phyloP scores from a whole-genome alignment of 495 filamentous ascomycete species.

The Baudoinia panamericana region DNA sequence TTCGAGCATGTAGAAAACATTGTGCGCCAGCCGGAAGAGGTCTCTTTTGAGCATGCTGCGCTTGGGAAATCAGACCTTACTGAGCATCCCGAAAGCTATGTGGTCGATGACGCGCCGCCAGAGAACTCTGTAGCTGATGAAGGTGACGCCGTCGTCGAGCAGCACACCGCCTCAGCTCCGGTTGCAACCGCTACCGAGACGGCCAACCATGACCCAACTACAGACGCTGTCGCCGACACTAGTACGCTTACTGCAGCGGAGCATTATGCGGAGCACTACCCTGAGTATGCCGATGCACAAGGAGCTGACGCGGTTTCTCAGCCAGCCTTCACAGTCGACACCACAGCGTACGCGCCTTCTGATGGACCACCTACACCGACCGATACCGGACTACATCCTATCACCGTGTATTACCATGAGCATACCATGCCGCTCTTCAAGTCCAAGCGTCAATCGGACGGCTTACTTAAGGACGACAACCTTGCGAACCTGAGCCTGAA shows the following conservation, averaged over 20 bases:
- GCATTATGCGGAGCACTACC: too few relatives aligned
- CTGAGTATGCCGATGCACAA: too few relatives aligned
- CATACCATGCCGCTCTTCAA: constrained; percentile 61
- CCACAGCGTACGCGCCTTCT: neutral
- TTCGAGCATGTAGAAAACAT: constrained; percentile 18
- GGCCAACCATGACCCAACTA: too few relatives aligned
- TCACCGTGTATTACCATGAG: constrained; percentile 52
- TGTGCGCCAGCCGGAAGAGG: constrained; percentile 23
- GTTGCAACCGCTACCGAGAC: too few relatives aligned
- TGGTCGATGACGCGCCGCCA: too few relatives aligned
- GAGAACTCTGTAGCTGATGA: too few relatives aligned
- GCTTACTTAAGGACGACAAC: constrained; percentile 58
- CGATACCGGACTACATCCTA: constrained; percentile 30
- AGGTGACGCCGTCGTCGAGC: too few relatives aligned
- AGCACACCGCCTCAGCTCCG: too few relatives aligned
- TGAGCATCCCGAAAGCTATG: too few relatives aligned
- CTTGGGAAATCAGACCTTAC: too few relatives aligned
- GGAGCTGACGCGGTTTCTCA: neutral
- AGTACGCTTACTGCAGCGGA: too few relatives aligned
- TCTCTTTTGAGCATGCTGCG: constrained; percentile 5
- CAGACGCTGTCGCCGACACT: too few relatives aligned
- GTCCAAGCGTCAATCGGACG: constrained; percentile 47
- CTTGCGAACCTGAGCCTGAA: constrained; percentile 44
- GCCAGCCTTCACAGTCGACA: constrained; percentile 5
- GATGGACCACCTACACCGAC: constrained; percentile 14